A percentile compares a stretch with the other conserved stretches of the same genome.
Conservation (phyloP, 139 green algal species). For the Chlamydomonas schloesseri region DNA sequence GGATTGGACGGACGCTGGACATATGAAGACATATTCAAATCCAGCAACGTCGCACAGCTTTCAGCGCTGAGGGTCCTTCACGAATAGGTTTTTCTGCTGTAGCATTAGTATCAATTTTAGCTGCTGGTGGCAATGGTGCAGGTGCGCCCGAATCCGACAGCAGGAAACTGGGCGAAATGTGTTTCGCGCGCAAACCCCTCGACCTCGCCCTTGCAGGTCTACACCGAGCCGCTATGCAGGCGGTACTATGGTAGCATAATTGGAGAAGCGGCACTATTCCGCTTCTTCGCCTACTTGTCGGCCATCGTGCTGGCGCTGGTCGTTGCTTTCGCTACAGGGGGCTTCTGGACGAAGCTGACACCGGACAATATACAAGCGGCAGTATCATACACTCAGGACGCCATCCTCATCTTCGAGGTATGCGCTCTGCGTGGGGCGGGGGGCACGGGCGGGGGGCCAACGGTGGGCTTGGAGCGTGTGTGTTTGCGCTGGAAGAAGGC, state of each 20-base stretch:
- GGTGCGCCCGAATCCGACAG: not conserved
- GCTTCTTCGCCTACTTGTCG: slow-evolving; percentile 20
- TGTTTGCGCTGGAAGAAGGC: too few species aligned
- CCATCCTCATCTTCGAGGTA: slow-evolving; percentile 55
- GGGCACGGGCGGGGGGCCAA: too few species aligned
- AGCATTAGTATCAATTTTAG: too few species aligned
- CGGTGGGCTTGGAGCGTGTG: not conserved
- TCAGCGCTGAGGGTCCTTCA: too few species aligned
- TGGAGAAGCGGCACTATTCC: slow-evolving; percentile 35
- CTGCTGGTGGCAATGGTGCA: too few species aligned
- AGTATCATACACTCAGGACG: slow-evolving; percentile 52
- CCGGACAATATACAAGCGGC: slow-evolving; percentile 38
- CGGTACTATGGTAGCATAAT: slow-evolving; percentile 41
- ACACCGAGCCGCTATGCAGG: slow-evolving; percentile 53
- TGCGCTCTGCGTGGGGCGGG: too few species aligned
- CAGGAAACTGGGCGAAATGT: not conserved
- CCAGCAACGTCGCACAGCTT: too few species aligned
- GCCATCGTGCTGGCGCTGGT: slow-evolving; percentile 50
- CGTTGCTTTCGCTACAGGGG: slow-evolving; percentile 49
- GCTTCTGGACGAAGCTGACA: slow-evolving; percentile 58
- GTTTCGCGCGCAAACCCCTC: too few species aligned
- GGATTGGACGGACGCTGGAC: too few species aligned
- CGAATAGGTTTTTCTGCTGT: too few species aligned
- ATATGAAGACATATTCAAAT: too few species aligned
- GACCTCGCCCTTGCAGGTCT: slow-evolving; percentile 31